Percentiles rank a stretch among this genome's conserved stretches.
Evolutionary conservation across 768 basidiomycete genomes (phyloP).

Genomic region (Pleurotus sapidus): DNA sequence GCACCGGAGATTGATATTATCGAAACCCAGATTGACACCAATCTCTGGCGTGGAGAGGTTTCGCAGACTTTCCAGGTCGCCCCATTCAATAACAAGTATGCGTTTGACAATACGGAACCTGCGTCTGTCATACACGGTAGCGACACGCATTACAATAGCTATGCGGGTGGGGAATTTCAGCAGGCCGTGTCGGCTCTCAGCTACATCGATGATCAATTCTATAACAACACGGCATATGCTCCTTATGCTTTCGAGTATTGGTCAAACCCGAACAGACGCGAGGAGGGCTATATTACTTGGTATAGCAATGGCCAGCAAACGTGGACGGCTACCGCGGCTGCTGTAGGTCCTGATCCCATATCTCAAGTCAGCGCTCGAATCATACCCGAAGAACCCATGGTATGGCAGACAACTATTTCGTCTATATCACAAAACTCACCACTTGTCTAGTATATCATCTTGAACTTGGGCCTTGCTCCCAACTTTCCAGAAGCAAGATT

Average conservation of each 20-base stretch:
- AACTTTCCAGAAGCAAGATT: conserved; percentile 77
- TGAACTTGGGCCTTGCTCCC: conserved; percentile 83
- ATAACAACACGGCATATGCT: conserved; percentile 51
- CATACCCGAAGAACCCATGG: conserved; percentile 94
- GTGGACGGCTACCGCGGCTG: conserved; percentile 68
- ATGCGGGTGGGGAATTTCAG: conserved; percentile 70
- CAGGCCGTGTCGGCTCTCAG: conserved; percentile 72
- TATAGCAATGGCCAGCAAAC: conserved; percentile 58
- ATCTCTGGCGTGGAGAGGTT: conserved; percentile 53
- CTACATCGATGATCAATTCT: conserved; percentile 50
- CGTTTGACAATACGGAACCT: conserved; percentile 52
- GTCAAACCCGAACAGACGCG: conserved; percentile 62
- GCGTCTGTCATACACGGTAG: conserved; percentile 53
- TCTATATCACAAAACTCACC: conserved; percentile 8
- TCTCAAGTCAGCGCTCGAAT: conserved; percentile 62
- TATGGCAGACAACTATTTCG: conserved; percentile 30
- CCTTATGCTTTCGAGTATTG: conserved; percentile 81
- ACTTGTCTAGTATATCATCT: conserved; percentile 61
- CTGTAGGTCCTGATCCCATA: conserved; percentile 64
- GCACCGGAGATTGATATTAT: conserved; percentile 94
- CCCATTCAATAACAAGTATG: conserved; percentile 72
- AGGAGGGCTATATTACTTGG: conserved; percentile 86
- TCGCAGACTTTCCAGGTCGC: conserved; percentile 83
- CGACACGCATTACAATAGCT: conserved; percentile 57
- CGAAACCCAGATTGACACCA: conserved; percentile 73